Percentiles rank a stretch among this genome's conserved stretches.
phyloP scores from a whole-genome alignment of 306 rosid genomes.

The Fagus sylvatica region DNA sequence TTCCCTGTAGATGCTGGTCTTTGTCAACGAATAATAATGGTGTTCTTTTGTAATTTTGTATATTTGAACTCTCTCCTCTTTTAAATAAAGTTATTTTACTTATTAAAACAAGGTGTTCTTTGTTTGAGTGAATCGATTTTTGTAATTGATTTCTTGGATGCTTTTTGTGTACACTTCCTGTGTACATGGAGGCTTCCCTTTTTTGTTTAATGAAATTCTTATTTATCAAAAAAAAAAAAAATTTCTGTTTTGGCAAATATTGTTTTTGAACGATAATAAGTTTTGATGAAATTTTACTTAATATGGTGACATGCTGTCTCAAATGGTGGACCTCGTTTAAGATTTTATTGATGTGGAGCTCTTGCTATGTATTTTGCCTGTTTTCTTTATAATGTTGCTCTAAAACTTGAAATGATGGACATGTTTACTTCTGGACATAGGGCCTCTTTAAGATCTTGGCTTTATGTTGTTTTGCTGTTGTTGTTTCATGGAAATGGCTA shows the following conservation, averaged over 20 bases:
- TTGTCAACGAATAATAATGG: background rate
- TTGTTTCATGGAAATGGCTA: background rate
- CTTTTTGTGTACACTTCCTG: too few relatives aligned
- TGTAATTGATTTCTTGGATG: too few relatives aligned
- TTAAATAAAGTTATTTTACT: too few relatives aligned
- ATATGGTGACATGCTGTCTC: background rate
- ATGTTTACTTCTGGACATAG: background rate
- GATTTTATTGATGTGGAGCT: background rate
- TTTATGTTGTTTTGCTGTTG: conserved; percentile 1
- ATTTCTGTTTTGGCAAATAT: background rate
- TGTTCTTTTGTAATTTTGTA: background rate
- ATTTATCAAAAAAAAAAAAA: too few relatives aligned
- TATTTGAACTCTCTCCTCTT: too few relatives aligned
- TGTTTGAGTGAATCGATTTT: background rate
- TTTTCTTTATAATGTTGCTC: conserved; percentile 17
- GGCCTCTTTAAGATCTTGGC: conserved; percentile 9
- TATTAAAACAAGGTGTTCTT: background rate
- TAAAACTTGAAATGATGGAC: conserved; percentile 10
- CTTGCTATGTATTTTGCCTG: background rate
- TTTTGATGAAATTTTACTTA: background rate
- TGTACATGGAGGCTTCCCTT: too few relatives aligned
- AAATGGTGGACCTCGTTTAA: background rate
- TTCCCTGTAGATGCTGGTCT: background rate
- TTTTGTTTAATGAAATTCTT: too few relatives aligned
- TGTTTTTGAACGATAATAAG: background rate